Evolutionary conservation across 345 rosid species (phyloP).

Genomic region (Dovyalis caffra): DNA sequence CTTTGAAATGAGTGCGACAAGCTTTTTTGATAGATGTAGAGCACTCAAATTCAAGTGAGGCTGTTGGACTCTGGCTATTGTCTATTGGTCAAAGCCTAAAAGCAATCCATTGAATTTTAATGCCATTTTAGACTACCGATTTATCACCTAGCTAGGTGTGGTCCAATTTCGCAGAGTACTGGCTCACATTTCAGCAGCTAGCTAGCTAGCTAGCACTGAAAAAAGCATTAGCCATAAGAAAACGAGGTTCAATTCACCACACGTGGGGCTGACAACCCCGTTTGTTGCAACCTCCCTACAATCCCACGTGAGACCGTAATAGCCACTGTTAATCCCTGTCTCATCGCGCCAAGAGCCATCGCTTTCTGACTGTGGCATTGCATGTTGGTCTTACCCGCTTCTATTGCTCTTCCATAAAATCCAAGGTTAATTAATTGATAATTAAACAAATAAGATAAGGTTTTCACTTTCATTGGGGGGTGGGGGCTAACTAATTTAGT

Average conservation of each 20-base stretch:
- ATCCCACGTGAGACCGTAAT: constrained; percentile 34
- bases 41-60: not conserved
- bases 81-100: not conserved
- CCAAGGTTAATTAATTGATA: not conserved
- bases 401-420: not conserved
- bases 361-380: constrained; percentile 31
- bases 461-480: not conserved
- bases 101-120: not conserved
- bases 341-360: constrained; percentile 20
- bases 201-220: not conserved
- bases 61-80: not conserved
- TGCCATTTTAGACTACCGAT: not conserved
- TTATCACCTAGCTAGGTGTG: not conserved
- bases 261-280: constrained; percentile 13
- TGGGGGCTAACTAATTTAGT: not conserved
- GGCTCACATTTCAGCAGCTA: constrained; percentile 1
- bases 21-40: not conserved
- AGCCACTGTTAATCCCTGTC: constrained; percentile 22
- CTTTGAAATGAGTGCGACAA: not conserved
- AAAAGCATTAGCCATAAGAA: not conserved
- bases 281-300: constrained; percentile 29
- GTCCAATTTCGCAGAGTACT: not conserved
- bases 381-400: constrained; percentile 34
- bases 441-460: not conserved
- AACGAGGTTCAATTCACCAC: constrained; percentile 7